Evolutionary conservation across 345 rosid genomes (phyloP).

Genomic region (Citrus glauca): DNA sequence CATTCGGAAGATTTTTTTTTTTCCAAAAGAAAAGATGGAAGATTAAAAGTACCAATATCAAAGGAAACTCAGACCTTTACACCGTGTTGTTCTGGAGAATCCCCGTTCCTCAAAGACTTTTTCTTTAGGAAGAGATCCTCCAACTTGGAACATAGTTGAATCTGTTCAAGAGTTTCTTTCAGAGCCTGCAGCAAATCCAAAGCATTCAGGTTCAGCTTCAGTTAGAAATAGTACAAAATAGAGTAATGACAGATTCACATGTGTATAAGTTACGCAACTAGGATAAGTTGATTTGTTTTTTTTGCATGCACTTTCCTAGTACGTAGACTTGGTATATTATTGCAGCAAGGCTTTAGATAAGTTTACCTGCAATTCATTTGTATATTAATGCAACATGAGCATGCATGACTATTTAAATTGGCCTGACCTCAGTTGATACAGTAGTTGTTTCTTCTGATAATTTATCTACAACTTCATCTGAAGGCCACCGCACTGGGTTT

Average conservation of each 20-base stretch:
- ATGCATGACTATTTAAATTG: conserved; percentile 5
- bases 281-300: neutral
- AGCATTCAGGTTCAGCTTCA: conserved; percentile 1
- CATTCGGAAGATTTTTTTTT: neutral
- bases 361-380: neutral
- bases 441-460: conserved; percentile 31
- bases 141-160: conserved; percentile 55
- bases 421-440: conserved; percentile 52
- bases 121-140: conserved; percentile 69
- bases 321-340: neutral
- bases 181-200: conserved; percentile 45
- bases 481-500: conserved; percentile 31
- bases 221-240: neutral
- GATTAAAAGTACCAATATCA: neutral
- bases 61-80: conserved; percentile 51
- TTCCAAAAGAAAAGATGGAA: neutral
- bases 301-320: neutral
- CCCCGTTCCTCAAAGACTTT: conserved; percentile 60
- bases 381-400: neutral
- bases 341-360: neutral
- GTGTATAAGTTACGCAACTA: neutral
- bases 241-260: neutral
- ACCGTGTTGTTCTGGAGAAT: conserved; percentile 52
- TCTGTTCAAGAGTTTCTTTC: conserved; percentile 53
- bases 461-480: conserved; percentile 33